Percentiles rank a stretch among this genome's conserved stretches.
Conservation (phyloP, 164 flowering plant species). For the Kalanchoe fedtschenkoi region DNA sequence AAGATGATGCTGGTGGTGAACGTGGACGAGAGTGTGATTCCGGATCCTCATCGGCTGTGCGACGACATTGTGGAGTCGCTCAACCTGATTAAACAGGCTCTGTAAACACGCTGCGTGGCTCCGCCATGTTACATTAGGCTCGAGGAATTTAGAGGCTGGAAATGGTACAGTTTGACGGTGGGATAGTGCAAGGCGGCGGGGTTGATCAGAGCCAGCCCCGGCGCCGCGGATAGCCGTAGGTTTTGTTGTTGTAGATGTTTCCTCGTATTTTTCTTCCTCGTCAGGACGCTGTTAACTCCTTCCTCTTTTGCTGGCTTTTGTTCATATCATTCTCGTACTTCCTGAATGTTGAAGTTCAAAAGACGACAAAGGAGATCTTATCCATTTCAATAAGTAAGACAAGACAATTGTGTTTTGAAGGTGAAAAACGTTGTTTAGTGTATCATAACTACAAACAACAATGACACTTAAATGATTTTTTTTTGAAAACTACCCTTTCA, state of each 20-base stretch:
- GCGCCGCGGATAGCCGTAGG: constrained; percentile 85
- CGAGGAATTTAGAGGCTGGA: too few relatives aligned
- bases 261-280: constrained; percentile 95
- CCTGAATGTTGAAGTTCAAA: constrained; percentile 30
- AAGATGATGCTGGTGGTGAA: constrained; percentile 43
- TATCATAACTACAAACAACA: too few relatives aligned
- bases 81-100: constrained; percentile 28
- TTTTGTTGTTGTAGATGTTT: constrained; percentile 97
- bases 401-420: not conserved
- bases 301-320: constrained; percentile 79
- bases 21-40: constrained; percentile 38
- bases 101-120: too few relatives aligned
- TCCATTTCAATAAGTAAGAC: not conserved
- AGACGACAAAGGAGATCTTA: not conserved
- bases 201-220: constrained; percentile 79
- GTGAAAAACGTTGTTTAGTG: too few relatives aligned
- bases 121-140: too few relatives aligned
- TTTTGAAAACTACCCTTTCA: too few relatives aligned
- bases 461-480: too few relatives aligned
- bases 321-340: constrained; percentile 86
- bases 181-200: too few relatives aligned
- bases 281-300: constrained; percentile 92
- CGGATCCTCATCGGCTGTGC: constrained; percentile 50
- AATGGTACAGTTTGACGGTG: too few relatives aligned
- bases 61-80: constrained; percentile 46